A percentile compares a stretch with the other conserved stretches of the same genome.
These are phyloP conservation scores for Micromonas pusilla DNA, from an alignment of 139 green algal species.

Conservation along the genomic window DNA sequence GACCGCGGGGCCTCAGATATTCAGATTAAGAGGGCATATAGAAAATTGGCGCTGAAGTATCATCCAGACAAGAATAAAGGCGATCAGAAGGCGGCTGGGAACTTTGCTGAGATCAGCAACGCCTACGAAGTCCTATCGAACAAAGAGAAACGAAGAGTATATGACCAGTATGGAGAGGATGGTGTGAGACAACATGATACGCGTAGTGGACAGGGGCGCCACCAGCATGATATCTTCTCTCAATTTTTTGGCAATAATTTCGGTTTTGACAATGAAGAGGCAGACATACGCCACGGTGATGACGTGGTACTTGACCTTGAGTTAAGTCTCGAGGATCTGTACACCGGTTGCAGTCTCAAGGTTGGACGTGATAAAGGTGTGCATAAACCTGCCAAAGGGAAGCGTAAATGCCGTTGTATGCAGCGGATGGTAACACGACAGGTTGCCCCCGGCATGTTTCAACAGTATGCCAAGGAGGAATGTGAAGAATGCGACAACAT, in stretches of 20 bases:
- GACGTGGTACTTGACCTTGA: conserved; percentile 75
- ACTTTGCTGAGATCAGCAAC: conserved; percentile 93
- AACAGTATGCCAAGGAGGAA: conserved; percentile 81
- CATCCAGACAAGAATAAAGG: conserved; percentile 87
- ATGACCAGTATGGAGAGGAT: conserved; percentile 95
- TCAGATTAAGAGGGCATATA: conserved; percentile 90
- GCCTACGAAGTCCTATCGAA: conserved; percentile 93
- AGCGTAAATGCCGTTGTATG: conserved; percentile 92
- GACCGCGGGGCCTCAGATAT: conserved; percentile 55
- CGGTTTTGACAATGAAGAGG: conserved; percentile 57
- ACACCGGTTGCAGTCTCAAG: conserved; percentile 74
- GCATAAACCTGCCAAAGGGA: conserved; percentile 72
- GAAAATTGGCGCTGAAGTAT: conserved; percentile 92
- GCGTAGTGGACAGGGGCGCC: too few relatives aligned
- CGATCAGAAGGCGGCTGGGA: conserved; percentile 78
- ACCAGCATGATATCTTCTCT: conserved; percentile 79
- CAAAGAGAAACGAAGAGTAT: conserved; percentile 84
- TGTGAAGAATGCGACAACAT: conserved; percentile 91
- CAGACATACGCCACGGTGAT: conserved; percentile 72
- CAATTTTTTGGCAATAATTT: conserved; percentile 69
- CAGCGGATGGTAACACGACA: conserved; percentile 88
- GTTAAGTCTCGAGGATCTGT: conserved; percentile 83
- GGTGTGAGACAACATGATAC: conserved; percentile 85
- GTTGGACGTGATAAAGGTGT: conserved; percentile 87
- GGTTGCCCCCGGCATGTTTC: conserved; percentile 95